Conservation (phyloP, 2,329 filamentous ascomycete genomes). For the Colletotrichum kahawae region DNA sequence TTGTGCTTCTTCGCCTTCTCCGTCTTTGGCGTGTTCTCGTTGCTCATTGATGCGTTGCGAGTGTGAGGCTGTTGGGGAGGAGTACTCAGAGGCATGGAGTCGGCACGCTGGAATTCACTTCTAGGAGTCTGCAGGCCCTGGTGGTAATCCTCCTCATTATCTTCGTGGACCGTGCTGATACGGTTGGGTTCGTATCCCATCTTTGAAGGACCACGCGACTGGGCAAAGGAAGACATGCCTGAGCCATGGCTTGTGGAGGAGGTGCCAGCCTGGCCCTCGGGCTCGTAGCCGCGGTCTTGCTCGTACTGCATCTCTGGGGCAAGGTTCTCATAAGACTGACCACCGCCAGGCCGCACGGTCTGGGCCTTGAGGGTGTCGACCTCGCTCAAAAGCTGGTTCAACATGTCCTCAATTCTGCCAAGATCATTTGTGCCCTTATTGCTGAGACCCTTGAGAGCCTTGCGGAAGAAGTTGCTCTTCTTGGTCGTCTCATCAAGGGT, state of each 20-base stretch:
- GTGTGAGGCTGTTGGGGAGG: constrained; percentile 58
- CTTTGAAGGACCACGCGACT: constrained; percentile 49
- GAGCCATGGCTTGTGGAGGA: constrained; percentile 72
- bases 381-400: constrained; percentile 89
- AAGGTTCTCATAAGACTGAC: constrained; percentile 72
- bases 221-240: constrained; percentile 71
- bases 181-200: constrained; percentile 64
- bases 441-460: constrained; percentile 89
- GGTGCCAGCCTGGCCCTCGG: constrained; percentile 79
- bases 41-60: constrained; percentile 60
- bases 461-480: constrained; percentile 91
- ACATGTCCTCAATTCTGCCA: constrained; percentile 86
- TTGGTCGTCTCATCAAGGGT: constrained; percentile 69
- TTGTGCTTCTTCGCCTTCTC: constrained; percentile 89
- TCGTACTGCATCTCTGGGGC: constrained; percentile 68
- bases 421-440: constrained; percentile 88
- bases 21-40: constrained; percentile 78
- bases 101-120: constrained; percentile 50
- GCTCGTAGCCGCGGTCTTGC: constrained; percentile 79
- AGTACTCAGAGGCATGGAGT: constrained; percentile 59
- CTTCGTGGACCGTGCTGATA: constrained; percentile 88
- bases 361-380: constrained; percentile 82
- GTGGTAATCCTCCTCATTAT: constrained; percentile 76
- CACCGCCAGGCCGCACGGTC: constrained; percentile 53
- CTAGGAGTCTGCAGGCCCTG: constrained; percentile 64